Base-by-base conservation (phyloP, 2,329 filamentous ascomycete species). In the Alternaria infectoria region DNA sequence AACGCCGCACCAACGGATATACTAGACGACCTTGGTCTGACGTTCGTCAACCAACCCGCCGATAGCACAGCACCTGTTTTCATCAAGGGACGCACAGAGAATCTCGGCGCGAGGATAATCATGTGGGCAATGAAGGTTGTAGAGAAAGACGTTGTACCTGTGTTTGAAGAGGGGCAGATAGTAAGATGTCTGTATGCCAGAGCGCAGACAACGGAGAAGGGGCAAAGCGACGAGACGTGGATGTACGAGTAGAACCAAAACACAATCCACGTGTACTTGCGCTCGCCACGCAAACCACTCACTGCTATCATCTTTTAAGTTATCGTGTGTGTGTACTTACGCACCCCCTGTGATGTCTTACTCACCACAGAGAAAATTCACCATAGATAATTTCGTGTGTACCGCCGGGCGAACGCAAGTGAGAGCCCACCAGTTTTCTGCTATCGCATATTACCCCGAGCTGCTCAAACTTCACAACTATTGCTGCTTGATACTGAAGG, bases 51-150 rank as follows among this genome's bases (percentile, higher is more conserved):
- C 13, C 61, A 64, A 6, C 49, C 57, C 5, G 23, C 19, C 3
- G 62, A 47, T 12, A 47, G 54, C 25, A 2, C 30, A 13, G 21
- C 46, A 23, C 21, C 57, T 28, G 55, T 56, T 10, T 65, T 69
- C 32, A 44, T 73, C 10, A 43, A 55, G 2, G 69, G 60, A 6
- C 55, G 55, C 25, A 67, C 63, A 4, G 67, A 71, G 55, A 65
- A 70, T 13, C 28, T 73, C 10, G 65, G 70, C 1, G 70, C 64
- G 0, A 67, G 69, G 49, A 36, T 73, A 11, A 23, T 72, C 3
- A 72, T 72, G 63, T 77, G 74, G 74, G 73, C 63, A 0, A 71
- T 73, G 66, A 54, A 58, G n/a, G 69, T 74, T 25, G 72, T 57
- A 12, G 65, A 69, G 9, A 61, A 32, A 11, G 70, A 70, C 50